These are phyloP conservation scores for Poteriospumella lacustris DNA, from an alignment of 108 stramenopile species.

Conservation along the genomic window DNA sequence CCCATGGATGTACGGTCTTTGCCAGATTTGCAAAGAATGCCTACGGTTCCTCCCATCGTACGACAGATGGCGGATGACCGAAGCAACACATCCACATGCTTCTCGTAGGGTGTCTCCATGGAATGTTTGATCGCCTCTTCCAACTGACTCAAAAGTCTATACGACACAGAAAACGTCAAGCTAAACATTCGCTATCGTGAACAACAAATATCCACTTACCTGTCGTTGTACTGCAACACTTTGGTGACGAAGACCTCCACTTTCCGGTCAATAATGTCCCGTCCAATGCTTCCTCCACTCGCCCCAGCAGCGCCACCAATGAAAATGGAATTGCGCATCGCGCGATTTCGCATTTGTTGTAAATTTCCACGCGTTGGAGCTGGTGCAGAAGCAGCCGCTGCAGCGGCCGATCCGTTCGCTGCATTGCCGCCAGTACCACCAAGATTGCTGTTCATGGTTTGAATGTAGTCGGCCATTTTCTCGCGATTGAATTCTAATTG, in stretches of 20 bases:
- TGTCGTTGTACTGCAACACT: not conserved
- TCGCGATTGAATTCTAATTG: too few relatives aligned
- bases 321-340: too few relatives aligned
- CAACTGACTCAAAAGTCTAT: not conserved
- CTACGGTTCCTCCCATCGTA: not conserved
- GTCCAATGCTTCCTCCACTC: too few relatives aligned
- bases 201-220: not conserved
- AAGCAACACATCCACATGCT: conserved; percentile 13
- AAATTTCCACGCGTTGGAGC: too few relatives aligned
- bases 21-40: conserved; percentile 20
- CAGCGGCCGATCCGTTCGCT: too few relatives aligned
- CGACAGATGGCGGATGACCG: not conserved
- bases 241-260: not conserved
- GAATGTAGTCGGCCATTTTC: too few relatives aligned
- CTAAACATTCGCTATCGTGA: not conserved
- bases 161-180: not conserved
- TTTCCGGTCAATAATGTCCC: too few relatives aligned
- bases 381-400: too few relatives aligned
- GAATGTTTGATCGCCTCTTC: not conserved
- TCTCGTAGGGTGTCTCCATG: not conserved
- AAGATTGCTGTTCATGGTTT: too few relatives aligned
- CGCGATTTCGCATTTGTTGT: too few relatives aligned
- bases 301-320: too few relatives aligned
- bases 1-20: conserved; percentile 29
- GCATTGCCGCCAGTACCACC: too few relatives aligned